Evolutionary conservation across 257 asterid species (phyloP), one percentile per base, ranked within the genome.

Genomic region (Gentiana macrophylla): DNA sequence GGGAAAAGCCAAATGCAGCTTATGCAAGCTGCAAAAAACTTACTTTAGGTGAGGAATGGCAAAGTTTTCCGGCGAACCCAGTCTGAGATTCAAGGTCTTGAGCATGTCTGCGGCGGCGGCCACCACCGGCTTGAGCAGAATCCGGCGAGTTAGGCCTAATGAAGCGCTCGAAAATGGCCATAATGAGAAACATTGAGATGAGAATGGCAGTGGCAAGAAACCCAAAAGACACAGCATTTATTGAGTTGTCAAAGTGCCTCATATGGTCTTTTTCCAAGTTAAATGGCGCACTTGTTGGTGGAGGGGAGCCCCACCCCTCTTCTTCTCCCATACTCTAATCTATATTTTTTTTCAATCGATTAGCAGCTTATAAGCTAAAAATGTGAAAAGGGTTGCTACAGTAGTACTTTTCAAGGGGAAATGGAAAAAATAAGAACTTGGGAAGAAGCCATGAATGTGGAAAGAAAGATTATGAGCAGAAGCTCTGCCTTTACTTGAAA

Each of bases 141-240:
- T 66, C 64, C 62, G 91, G 76, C 51, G 94, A 66, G 32, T 81
- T 73, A 9, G 82, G 77, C 36, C 95, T 66, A 4, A 86, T 78
- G 64, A 89, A 76, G 80, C 87, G 78, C 72, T 89, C 97, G 49
- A 89, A 86, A 4, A 89, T 80, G 33, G 97, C 97, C 97, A 89
- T 89, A 9, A 89, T 86, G 35, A 89, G 94, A 57, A 89, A 89
- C 95, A 89, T 89, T 24, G 94, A 86, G 48, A 89, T 83, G 35
- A 89, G 95, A 67, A 89, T 78, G 32, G 95, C 97, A 57, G 97
- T 89, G 54, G 97, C 97, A 1, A 89, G 95, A 67, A 89, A 89
- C 57, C 97, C 97, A 56, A 89, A 89, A 2, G 97, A 89, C 43
- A 89, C 92, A 4, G 97, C 94, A 46, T 86, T 83, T 2, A 81